Evolutionary conservation across 164 flowering plant species (phyloP), one percentile per base, ranked within the genome.

Genomic region (Vitis rotundifolia): DNA sequence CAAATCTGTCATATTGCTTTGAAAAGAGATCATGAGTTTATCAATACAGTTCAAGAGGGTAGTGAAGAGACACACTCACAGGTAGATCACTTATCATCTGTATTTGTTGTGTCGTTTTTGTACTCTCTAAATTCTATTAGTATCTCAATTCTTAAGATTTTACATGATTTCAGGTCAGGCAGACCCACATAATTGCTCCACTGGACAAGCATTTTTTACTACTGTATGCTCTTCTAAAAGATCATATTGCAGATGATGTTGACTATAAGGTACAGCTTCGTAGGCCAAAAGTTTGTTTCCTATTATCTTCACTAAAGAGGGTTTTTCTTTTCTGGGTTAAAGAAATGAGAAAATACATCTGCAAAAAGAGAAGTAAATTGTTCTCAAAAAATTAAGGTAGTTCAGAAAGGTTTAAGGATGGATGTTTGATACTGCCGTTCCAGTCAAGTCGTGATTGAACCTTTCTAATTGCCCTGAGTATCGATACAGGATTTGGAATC

Each of bases 21-120:
- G 75, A 96, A 85, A 79, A 83, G 95, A 71, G 98, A 93, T 74
- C 92, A 93, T 84, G 98, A 96, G 61, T 93, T 76, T 68, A 83
- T 96, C 67, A 90, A 89, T 78, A 91, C 98, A 18, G 97, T 93
- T 73, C 69, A 82, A 78, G 96, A 92, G 80, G 99, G 99, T 49
- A 85, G 86, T 64, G 96, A 88, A 81, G 99, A 96, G 75, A 96
- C 99, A 28, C 97, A 96, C 70, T 37, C 98, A 68, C 91, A 91
- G 88, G 99, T 89, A 75, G 44, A 66, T 8, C 16, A 26, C 26
- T 52, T 55, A 61, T 53, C 19, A 47, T 44, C 18, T 48, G 11
- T 14, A 3, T 15, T 14, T 28, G 10, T 47, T 55, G 4, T 2
- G 11, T 14, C 16, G 3, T 37, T 53, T 22, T 51, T 61, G 29